Evolutionary conservation across 2,329 filamentous ascomycete genomes (phyloP).

Genomic region (Metarhizium guizhouense): DNA sequence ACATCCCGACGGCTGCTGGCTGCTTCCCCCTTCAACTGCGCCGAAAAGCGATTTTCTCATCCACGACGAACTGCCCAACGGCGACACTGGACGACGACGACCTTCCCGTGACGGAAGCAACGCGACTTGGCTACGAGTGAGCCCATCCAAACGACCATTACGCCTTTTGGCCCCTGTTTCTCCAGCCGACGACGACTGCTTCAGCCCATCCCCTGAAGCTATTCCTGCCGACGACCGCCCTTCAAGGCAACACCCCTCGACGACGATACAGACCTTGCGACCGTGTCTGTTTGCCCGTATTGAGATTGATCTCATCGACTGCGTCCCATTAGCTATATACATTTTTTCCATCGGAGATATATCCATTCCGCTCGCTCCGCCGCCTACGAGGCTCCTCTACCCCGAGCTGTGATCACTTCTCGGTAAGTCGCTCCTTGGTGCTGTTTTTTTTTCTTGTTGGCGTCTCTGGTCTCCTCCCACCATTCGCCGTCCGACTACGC

Average conservation of each 20-base stretch:
- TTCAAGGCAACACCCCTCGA: slow-evolving; percentile 20
- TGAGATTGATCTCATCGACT: neutral
- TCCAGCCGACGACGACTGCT: slow-evolving; percentile 2
- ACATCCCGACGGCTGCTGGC: neutral
- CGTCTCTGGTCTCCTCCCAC: slow-evolving; percentile 2
- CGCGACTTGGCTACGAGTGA: neutral
- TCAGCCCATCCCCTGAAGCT: slow-evolving; percentile 8
- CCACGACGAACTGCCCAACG: slow-evolving; percentile 6
- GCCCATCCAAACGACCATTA: slow-evolving; percentile 7
- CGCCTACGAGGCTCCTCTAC: slow-evolving; percentile 9
- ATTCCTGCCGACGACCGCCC: slow-evolving; percentile 17
- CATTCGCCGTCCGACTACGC: neutral
- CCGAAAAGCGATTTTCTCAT: slow-evolving; percentile 3
- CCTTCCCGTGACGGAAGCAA: slow-evolving; percentile 1
- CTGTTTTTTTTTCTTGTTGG: slow-evolving; percentile 5
- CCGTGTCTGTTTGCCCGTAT: slow-evolving; percentile 3
- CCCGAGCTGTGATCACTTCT: slow-evolving; percentile 29
- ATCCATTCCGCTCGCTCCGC: slow-evolving; percentile 9
- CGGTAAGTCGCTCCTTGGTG: slow-evolving; percentile 3
- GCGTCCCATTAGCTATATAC: neutral
- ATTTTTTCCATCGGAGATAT: neutral
- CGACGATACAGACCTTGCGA: slow-evolving; percentile 17
- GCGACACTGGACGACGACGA: neutral
- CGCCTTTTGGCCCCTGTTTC: neutral
- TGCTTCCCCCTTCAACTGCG: slow-evolving; percentile 3